Conservation (phyloP, 2,329 filamentous ascomycete species). For the Calonectria ilicicola region DNA sequence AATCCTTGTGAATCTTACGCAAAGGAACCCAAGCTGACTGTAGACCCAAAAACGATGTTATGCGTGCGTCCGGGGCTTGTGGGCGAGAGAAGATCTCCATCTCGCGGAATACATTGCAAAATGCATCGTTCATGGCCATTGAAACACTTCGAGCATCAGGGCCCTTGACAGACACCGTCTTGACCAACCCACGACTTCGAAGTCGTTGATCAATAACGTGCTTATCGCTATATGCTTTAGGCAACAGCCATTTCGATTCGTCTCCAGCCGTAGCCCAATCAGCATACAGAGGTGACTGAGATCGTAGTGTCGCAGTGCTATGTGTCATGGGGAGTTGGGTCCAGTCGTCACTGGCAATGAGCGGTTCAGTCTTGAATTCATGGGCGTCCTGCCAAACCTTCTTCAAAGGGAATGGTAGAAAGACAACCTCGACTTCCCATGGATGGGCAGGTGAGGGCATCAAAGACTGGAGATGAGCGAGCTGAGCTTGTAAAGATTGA, state of each 20-base stretch:
- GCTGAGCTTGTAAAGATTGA: constrained; percentile 61
- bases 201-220: constrained; percentile 77
- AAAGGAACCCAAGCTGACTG: constrained; percentile 79
- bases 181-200: constrained; percentile 79
- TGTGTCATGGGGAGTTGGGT: constrained; percentile 64
- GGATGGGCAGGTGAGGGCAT: constrained; percentile 72
- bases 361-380: constrained; percentile 58
- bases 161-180: constrained; percentile 70
- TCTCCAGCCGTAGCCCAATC: constrained; percentile 60
- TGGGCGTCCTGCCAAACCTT: constrained; percentile 65
- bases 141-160: constrained; percentile 77
- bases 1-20: constrained; percentile 80
- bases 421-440: constrained; percentile 82
- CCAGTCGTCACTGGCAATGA: constrained; percentile 62
- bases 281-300: constrained; percentile 59
- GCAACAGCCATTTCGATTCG: constrained; percentile 72
- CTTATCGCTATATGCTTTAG: constrained; percentile 74
- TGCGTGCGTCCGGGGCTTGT: constrained; percentile 41
- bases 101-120: constrained; percentile 66
- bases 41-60: constrained; percentile 68
- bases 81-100: constrained; percentile 52
- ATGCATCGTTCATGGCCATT: constrained; percentile 70
- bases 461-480: constrained; percentile 68
- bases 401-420: constrained; percentile 76
- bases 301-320: constrained; percentile 57